Evolutionary conservation across 1,284 basidiomycete species (phyloP).

Genomic region (Meripilus lineatus): DNA sequence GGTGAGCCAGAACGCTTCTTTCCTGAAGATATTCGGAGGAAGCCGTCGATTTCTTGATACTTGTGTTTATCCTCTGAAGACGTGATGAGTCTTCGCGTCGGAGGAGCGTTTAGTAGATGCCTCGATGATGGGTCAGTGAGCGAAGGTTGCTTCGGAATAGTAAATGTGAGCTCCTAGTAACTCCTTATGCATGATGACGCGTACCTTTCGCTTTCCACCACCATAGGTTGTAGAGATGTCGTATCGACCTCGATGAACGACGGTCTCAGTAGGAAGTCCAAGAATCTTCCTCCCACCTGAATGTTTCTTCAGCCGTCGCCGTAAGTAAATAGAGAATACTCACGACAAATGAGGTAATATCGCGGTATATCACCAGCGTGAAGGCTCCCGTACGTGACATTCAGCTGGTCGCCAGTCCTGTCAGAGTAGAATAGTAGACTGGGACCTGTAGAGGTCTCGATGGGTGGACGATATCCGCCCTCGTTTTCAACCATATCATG

Average conservation of each 20-base stretch:
- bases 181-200: no score
- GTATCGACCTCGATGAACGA: constrained; percentile 43
- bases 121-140: constrained; percentile 53
- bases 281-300: constrained; percentile 63
- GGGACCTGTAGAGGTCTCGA: no score
- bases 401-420: constrained; percentile 63
- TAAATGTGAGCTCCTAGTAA: no score
- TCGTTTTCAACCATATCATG: neutral
- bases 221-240: constrained; percentile 54
- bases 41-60: constrained; percentile 61
- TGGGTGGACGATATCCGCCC: neutral
- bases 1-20: constrained; percentile 29
- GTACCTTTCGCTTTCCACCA: constrained; percentile 45
- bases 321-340: constrained; percentile 17
- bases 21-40: constrained; percentile 46
- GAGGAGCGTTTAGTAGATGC: constrained; percentile 44
- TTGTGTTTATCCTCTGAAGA: constrained; percentile 33
- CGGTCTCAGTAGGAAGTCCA: constrained; percentile 49
- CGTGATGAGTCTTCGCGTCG: constrained; percentile 41
- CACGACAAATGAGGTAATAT: constrained; percentile 57
- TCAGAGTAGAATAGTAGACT: constrained; percentile 55
- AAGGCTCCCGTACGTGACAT: constrained; percentile 65
- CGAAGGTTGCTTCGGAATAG: no score
- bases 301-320: constrained; percentile 47
- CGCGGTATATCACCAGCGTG: constrained; percentile 64